Evolutionary conservation across 2,329 filamentous ascomycete species (phyloP).

Genomic region (Aureobasidium sp.): DNA sequence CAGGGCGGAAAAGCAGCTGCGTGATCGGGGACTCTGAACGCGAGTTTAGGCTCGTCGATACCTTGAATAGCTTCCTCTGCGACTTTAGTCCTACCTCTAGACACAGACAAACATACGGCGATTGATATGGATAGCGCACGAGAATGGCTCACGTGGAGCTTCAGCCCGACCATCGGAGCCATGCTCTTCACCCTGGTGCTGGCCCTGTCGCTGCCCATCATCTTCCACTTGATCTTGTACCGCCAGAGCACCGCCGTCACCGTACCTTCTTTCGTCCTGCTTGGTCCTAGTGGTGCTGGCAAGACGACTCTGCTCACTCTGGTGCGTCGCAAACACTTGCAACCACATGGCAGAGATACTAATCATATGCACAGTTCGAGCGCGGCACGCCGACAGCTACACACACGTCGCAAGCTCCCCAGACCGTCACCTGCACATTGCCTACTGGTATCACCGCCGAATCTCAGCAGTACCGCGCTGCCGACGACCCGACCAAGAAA

Average conservation of each 20-base stretch:
- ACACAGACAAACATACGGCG: background rate
- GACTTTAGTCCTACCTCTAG: background rate
- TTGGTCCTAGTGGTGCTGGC: conserved; percentile 73
- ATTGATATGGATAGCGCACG: conserved; percentile 12
- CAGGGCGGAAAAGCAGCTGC: background rate
- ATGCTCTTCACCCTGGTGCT: conserved; percentile 63
- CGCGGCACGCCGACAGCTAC: conserved; percentile 47
- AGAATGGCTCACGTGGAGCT: conserved; percentile 37
- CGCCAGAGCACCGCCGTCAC: conserved; percentile 55
- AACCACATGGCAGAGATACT: background rate
- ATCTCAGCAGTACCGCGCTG: conserved; percentile 56
- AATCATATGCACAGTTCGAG: conserved; percentile 33
- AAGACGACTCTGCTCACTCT: conserved; percentile 82
- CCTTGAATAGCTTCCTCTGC: background rate
- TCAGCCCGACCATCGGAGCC: conserved; percentile 35
- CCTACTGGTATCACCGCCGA: conserved; percentile 43
- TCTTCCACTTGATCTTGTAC: conserved; percentile 70
- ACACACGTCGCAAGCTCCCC: conserved; percentile 55
- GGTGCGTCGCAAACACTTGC: conserved; percentile 33
- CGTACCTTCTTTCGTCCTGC: conserved; percentile 67
- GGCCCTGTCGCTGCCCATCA: conserved; percentile 61
- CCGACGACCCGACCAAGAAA: conserved; percentile 49
- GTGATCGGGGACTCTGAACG: background rate
- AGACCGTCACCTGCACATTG: conserved; percentile 47
- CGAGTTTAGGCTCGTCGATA: background rate